Conservation (phyloP, 2,329 filamentous ascomycete genomes). For the Ophiostoma perfectum region DNA sequence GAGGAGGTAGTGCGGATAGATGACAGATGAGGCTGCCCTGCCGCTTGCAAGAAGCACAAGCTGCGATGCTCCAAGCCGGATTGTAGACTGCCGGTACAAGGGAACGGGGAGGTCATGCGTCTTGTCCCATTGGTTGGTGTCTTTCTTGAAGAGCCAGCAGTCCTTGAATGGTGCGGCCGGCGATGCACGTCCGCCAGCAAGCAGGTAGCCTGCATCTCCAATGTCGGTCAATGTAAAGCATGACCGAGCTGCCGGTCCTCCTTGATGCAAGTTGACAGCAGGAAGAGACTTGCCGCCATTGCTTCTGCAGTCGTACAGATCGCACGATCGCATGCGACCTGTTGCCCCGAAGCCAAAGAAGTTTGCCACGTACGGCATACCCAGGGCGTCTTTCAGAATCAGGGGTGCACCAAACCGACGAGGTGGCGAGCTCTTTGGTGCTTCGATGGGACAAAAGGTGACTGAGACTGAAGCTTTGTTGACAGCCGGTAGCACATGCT, state of each 20-base stretch:
- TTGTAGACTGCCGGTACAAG: slow-evolving; percentile 69
- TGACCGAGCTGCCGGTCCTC: slow-evolving; percentile 50
- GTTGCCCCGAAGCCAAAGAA: slow-evolving; percentile 43
- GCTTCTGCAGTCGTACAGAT: slow-evolving; percentile 39
- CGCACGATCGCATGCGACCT: slow-evolving; percentile 45
- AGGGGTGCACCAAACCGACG: slow-evolving; percentile 59
- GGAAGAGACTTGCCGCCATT: slow-evolving; percentile 15
- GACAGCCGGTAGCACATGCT: background rate
- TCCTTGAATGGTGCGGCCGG: slow-evolving; percentile 64
- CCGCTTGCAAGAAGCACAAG: slow-evolving; percentile 58
- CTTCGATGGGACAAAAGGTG: background rate
- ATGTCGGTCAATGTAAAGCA: slow-evolving; percentile 72
- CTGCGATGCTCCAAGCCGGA: slow-evolving; percentile 45
- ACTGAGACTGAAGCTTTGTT: background rate
- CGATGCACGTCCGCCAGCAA: slow-evolving; percentile 74
- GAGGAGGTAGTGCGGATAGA: slow-evolving; percentile 50
- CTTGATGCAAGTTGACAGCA: slow-evolving; percentile 25
- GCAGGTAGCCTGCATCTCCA: slow-evolving; percentile 51
- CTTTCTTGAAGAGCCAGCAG: slow-evolving; percentile 66
- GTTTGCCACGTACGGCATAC: slow-evolving; percentile 42
- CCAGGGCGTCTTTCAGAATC: slow-evolving; percentile 35
- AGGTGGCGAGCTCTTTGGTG: slow-evolving; percentile 38
- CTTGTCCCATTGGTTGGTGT: slow-evolving; percentile 53
- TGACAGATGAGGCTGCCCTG: slow-evolving; percentile 44
- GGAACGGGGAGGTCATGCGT: slow-evolving; percentile 62